Percentiles rank a stretch among this genome's conserved stretches.
Evolutionary conservation across 2,329 filamentous ascomycete genomes (phyloP).

Genomic region (Penicillium polonicum): DNA sequence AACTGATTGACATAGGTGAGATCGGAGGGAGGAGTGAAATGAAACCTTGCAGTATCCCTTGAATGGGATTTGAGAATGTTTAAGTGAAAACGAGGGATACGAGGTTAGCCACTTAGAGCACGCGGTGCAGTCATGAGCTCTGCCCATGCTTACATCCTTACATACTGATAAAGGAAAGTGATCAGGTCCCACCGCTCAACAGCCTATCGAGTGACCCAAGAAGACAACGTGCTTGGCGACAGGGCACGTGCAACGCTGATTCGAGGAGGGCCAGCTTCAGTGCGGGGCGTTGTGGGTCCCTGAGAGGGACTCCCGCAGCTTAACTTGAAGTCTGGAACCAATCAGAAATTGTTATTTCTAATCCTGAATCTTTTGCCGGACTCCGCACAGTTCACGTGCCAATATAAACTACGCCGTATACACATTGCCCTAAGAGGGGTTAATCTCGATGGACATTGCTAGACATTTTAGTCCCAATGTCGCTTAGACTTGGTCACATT

Average conservation of each 20-base stretch:
- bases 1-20: slow-evolving; percentile 32
- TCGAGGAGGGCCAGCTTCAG: slow-evolving; percentile 10
- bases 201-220: slow-evolving; percentile 16
- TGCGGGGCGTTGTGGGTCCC: neutral
- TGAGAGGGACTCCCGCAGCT: slow-evolving; percentile 12
- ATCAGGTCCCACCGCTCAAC: slow-evolving; percentile 6
- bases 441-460: neutral
- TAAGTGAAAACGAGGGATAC: slow-evolving; percentile 2
- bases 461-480: neutral
- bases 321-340: slow-evolving; percentile 9
- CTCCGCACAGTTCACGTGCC: neutral
- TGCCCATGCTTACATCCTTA: neutral
- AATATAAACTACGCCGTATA: neutral
- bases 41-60: slow-evolving; percentile 6
- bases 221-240: slow-evolving; percentile 25
- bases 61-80: slow-evolving; percentile 7
- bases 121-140: slow-evolving; percentile 3
- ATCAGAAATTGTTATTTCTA: slow-evolving; percentile 5
- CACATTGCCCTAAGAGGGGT: neutral
- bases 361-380: neutral
- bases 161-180: slow-evolving; percentile 1
- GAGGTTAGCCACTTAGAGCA: slow-evolving; percentile 8
- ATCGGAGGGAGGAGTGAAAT: neutral
- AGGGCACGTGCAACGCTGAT: slow-evolving; percentile 26
- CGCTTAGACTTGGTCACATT: neutral